Percentiles rank a stretch among this genome's conserved stretches.
Evolutionary conservation across 2,329 filamentous ascomycete species (phyloP).

Genomic region (Cyphellophora attinorum): DNA sequence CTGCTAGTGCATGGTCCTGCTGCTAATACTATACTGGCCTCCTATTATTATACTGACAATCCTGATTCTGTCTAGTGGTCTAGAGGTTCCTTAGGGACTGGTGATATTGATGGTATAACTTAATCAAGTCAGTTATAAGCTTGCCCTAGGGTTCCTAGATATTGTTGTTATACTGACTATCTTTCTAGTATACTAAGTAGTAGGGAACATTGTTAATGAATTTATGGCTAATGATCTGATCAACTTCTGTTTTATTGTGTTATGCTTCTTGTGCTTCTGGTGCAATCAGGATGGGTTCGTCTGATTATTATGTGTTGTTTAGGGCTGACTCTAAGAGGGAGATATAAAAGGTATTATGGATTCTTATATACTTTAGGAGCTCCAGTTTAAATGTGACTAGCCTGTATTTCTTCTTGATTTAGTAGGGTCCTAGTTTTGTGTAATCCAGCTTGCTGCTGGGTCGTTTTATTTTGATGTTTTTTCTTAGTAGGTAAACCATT

Average conservation of each 20-base stretch:
- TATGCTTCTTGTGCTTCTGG: conserved; percentile 2
- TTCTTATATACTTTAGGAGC: background rate
- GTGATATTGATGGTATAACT: conserved; percentile 1
- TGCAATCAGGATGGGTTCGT: conserved; percentile 1
- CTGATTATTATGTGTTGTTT: conserved; percentile 1
- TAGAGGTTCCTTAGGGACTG: background rate
- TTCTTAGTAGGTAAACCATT: conserved; percentile 3
- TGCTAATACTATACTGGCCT: too few relatives aligned
- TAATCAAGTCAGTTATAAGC: conserved; percentile 1
- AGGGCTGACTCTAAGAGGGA: background rate
- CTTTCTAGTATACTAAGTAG: conserved; percentile 1
- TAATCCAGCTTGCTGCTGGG: conserved; percentile 5
- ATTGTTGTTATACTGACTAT: background rate
- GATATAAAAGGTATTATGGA: conserved; percentile 1
- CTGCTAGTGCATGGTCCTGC: too few relatives aligned
- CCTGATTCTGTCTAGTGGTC: too few relatives aligned
- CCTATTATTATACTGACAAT: too few relatives aligned
- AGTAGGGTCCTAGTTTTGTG: conserved; percentile 5
- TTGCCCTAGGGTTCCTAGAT: conserved; percentile 3
- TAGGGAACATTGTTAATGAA: conserved; percentile 1
- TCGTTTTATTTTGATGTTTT: conserved; percentile 8
- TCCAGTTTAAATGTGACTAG: conserved; percentile 2
- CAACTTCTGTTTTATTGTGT: background rate
- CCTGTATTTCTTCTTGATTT: conserved; percentile 3
- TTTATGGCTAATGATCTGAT: conserved; percentile 2